These are phyloP conservation scores for Rhizomucor pusillus DNA, from an alignment of 371 early-diverging fungal genomes.

Conservation along the genomic window DNA sequence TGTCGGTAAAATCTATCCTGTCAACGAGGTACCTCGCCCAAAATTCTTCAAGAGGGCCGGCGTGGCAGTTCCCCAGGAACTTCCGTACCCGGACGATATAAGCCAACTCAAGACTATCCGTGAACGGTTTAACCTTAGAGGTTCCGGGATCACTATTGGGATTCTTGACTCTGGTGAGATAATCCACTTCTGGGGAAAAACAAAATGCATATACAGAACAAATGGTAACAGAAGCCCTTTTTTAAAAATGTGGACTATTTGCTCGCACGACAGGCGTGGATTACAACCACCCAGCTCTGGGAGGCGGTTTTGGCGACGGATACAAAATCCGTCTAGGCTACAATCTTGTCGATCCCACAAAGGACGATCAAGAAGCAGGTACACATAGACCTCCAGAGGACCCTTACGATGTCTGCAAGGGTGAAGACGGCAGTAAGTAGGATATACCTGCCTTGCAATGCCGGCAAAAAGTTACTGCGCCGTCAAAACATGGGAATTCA, in stretches of 20 bases:
- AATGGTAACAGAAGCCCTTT: neutral
- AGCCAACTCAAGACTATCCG: conserved; percentile 12
- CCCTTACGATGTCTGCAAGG: conserved; percentile 22
- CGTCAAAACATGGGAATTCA: no score
- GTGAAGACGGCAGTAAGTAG: conserved; percentile 18
- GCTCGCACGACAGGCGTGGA: conserved; percentile 37
- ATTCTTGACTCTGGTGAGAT: conserved; percentile 25
- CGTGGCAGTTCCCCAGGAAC: neutral
- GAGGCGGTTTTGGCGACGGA: conserved; percentile 58
- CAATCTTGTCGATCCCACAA: conserved; percentile 22
- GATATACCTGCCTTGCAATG: no score
- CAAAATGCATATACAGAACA: no score
- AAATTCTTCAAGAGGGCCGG: conserved; percentile 11
- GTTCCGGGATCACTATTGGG: conserved; percentile 23
- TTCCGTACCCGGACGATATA: conserved; percentile 15
- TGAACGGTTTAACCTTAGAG: conserved; percentile 6
- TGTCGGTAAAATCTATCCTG: conserved; percentile 27
- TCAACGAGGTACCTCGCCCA: conserved; percentile 26
- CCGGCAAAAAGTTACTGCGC: no score
- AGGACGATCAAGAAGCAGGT: conserved; percentile 20
- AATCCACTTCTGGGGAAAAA: no score
- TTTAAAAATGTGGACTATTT: conserved; percentile 1
- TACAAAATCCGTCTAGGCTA: conserved; percentile 43
- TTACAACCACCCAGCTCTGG: conserved; percentile 62
- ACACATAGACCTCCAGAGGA: conserved; percentile 14